Evolutionary conservation across 1,284 basidiomycete genomes (phyloP).

Genomic region (Boletus albobrunnescens): DNA sequence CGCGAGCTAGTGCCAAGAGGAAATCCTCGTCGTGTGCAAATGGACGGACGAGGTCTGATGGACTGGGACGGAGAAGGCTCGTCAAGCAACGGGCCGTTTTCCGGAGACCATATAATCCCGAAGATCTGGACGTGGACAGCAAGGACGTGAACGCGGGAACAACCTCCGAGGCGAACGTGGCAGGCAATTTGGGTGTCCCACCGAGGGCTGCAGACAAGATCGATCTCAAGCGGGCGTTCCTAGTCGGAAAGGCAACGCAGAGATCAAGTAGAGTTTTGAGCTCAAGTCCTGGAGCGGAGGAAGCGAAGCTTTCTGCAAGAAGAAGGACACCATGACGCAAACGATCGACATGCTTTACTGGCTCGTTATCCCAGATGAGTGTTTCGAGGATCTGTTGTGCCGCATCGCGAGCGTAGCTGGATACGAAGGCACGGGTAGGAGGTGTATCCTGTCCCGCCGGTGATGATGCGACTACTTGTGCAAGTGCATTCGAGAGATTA

Average conservation of each 20-base stretch:
- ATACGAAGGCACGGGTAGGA: constrained; percentile 47
- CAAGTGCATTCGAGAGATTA: constrained; percentile 46
- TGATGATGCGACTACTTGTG: constrained; percentile 45
- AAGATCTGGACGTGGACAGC: constrained; percentile 38
- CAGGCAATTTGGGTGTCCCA: constrained; percentile 30
- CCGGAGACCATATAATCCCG: constrained; percentile 60
- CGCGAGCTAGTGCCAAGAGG: constrained; percentile 51
- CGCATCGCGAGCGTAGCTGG: constrained; percentile 53
- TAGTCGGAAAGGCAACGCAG: constrained; percentile 50
- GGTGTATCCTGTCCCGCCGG: constrained; percentile 43
- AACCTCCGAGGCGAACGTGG: constrained; percentile 41
- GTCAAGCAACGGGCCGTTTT: constrained; percentile 57
- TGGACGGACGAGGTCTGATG: constrained; percentile 43
- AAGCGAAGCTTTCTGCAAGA: constrained; percentile 51
- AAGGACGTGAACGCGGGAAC: constrained; percentile 54
- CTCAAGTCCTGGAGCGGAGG: constrained; percentile 40
- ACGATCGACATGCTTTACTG: constrained; percentile 38
- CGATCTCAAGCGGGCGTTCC: constrained; percentile 42
- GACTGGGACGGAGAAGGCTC: constrained; percentile 51
- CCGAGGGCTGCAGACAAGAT: constrained; percentile 42
- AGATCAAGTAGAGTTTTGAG: constrained; percentile 58
- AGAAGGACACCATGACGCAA: constrained; percentile 53
- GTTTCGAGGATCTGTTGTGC: constrained; percentile 49
- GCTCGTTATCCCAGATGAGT: constrained; percentile 50
- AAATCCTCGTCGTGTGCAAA: constrained; percentile 53